These are phyloP conservation scores for Claviceps humidiphila DNA, from an alignment of 2,329 filamentous ascomycete genomes.

Conservation along the genomic window DNA sequence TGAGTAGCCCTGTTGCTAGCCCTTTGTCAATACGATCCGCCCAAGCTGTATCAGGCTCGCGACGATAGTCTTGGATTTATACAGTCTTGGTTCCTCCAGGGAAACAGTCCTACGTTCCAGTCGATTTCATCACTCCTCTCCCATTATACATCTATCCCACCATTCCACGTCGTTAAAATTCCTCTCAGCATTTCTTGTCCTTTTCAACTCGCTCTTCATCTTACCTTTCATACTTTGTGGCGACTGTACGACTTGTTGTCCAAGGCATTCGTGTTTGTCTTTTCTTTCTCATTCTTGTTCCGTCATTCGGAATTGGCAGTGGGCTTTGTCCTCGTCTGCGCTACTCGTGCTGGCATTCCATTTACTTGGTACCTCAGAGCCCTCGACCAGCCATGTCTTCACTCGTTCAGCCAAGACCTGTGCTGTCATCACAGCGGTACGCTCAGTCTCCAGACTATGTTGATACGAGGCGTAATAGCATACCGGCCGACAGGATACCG, in stretches of 20 bases:
- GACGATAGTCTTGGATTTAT: conserved; percentile 26
- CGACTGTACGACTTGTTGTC: conserved; percentile 9
- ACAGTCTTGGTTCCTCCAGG: conserved; percentile 20
- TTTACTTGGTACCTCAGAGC: conserved; percentile 9
- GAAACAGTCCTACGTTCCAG: conserved; percentile 23
- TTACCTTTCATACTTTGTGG: conserved; percentile 16
- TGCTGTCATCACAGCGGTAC: conserved; percentile 38
- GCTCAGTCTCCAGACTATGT: conserved; percentile 33
- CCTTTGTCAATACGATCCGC: conserved; percentile 21
- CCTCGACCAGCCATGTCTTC: conserved; percentile 19
- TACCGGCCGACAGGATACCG: conserved; percentile 27
- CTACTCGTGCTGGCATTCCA: conserved; percentile 19
- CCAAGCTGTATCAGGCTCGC: conserved; percentile 17
- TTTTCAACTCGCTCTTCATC: conserved; percentile 20
- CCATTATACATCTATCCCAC: conserved; percentile 28
- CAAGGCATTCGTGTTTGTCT: conserved; percentile 12
- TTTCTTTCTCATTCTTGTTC: background rate
- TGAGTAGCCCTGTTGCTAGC: conserved; percentile 12
- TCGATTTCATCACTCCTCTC: conserved; percentile 19
- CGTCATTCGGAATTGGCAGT: conserved; percentile 2
- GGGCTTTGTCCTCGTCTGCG: conserved; percentile 16
- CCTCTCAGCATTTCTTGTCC: conserved; percentile 30
- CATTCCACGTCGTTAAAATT: conserved; percentile 30
- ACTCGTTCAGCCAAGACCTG: conserved; percentile 29
- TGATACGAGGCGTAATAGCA: conserved; percentile 28